Evolutionary conservation across 1,139 yeast species (phyloP).

Genomic region (Saccharomyces hybrid): DNA sequence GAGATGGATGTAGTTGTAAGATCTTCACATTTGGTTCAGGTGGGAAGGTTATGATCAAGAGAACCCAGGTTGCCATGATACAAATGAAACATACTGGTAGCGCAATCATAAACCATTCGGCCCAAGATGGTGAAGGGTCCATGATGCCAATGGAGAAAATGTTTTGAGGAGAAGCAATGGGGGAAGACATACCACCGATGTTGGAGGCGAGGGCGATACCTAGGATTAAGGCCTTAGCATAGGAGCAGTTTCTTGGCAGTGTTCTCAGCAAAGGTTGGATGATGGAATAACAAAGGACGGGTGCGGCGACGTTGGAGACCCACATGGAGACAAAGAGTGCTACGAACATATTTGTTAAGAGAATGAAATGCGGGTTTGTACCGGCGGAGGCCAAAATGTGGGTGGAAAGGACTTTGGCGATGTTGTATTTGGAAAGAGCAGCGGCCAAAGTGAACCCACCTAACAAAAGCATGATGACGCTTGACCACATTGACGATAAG

Average conservation of each 20-base stretch:
- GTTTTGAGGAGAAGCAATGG: conserved; percentile 93
- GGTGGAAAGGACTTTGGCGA: conserved; percentile 80
- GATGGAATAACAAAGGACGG: conserved; percentile 82
- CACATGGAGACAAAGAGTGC: conserved; percentile 86
- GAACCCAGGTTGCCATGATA: conserved; percentile 60
- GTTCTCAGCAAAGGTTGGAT: conserved; percentile 83
- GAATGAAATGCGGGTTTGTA: conserved; percentile 71
- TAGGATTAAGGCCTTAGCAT: conserved; percentile 73
- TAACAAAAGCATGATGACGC: conserved; percentile 75
- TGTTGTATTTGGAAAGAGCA: conserved; percentile 83
- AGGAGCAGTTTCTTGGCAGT: conserved; percentile 66
- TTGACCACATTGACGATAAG: conserved; percentile 87
- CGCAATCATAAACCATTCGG: conserved; percentile 84
- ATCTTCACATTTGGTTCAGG: conserved; percentile 46
- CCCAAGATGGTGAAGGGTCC: conserved; percentile 91
- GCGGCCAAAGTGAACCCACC: conserved; percentile 96
- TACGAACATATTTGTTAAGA: conserved; percentile 75
- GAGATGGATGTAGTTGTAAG: conserved; percentile 53
- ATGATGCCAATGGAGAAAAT: conserved; percentile 80
- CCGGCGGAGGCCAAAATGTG: conserved; percentile 76
- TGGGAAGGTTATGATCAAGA: conserved; percentile 60
- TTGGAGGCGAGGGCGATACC: conserved; percentile 91
- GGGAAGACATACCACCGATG: conserved; percentile 93
- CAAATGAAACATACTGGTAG: conserved; percentile 66
- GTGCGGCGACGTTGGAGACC: conserved; percentile 95